Percentiles rank a stretch among this genome's conserved stretches.
Evolutionary conservation across 2,329 filamentous ascomycete genomes (phyloP).

Genomic region (Proliferodiscus dingleyae): DNA sequence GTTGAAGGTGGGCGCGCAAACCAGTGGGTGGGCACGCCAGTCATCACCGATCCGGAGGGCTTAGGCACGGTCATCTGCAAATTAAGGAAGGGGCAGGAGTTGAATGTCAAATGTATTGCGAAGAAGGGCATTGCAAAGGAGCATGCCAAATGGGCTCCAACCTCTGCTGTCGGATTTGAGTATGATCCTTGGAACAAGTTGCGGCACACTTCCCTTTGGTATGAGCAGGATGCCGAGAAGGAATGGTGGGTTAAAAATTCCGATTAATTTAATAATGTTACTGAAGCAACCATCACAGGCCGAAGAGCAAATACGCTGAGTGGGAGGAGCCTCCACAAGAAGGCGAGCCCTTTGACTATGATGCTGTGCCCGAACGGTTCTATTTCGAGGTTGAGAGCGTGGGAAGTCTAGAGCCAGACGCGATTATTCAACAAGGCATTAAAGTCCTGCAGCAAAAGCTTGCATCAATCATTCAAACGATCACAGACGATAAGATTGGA

Average conservation of each 20-base stretch:
- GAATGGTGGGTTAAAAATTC: conserved; percentile 66
- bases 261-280: background rate
- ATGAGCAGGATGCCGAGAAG: conserved; percentile 72
- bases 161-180: conserved; percentile 88
- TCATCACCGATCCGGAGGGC: conserved; percentile 77
- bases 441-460: conserved; percentile 86
- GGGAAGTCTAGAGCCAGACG: conserved; percentile 83
- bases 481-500: conserved; percentile 46
- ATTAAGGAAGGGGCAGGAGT: conserved; percentile 80
- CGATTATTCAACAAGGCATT: conserved; percentile 84
- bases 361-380: conserved; percentile 78
- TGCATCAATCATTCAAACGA: conserved; percentile 69
- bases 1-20: conserved; percentile 66
- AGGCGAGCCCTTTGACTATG: conserved; percentile 85
- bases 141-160: conserved; percentile 96
- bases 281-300: conserved; percentile 50
- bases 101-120: conserved; percentile 85
- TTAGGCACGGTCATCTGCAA: conserved; percentile 86
- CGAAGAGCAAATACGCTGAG: conserved; percentile 71
- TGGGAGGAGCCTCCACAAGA: conserved; percentile 77
- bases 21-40: conserved; percentile 70
- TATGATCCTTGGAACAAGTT: conserved; percentile 98
- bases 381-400: conserved; percentile 92
- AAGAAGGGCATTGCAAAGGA: conserved; percentile 99
- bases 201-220: conserved; percentile 90